phyloP scores from a whole-genome alignment of 2,329 filamentous ascomycete genomes.

The Cordyceps pruinosa region DNA sequence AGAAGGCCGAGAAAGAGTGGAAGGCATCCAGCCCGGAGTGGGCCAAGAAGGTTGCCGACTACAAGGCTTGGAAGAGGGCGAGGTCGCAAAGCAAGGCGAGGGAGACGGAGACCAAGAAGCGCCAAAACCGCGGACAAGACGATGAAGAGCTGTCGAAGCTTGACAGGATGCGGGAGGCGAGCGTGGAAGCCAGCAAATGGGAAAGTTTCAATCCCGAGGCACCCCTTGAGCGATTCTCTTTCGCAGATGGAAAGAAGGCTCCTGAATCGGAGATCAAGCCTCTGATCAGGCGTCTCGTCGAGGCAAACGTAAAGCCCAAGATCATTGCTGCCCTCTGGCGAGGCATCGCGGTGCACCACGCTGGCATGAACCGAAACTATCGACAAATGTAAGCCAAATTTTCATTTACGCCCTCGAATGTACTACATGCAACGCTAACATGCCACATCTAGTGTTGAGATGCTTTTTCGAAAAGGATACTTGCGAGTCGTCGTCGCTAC shows the following conservation, averaged over 20 bases:
- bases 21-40: constrained; percentile 52
- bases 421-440: not conserved
- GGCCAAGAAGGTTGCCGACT: constrained; percentile 52
- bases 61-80: constrained; percentile 49
- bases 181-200: constrained; percentile 48
- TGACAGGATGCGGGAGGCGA: constrained; percentile 51
- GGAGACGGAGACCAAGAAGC: constrained; percentile 24
- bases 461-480: constrained; percentile 66
- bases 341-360: constrained; percentile 71
- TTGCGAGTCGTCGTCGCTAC: constrained; percentile 67
- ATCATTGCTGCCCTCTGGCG: constrained; percentile 56
- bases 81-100: constrained; percentile 29
- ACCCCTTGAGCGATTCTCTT: constrained; percentile 57
- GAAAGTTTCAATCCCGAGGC: constrained; percentile 61
- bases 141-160: constrained; percentile 39
- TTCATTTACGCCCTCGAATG: not conserved
- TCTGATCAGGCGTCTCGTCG: constrained; percentile 44
- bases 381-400: constrained; percentile 49
- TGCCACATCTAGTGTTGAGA: constrained; percentile 48
- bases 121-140: constrained; percentile 37
- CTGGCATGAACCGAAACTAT: constrained; percentile 72
- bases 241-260: constrained; percentile 56
- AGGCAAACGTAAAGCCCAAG: constrained; percentile 41
- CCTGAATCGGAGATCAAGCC: constrained; percentile 51
- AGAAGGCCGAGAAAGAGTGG: constrained; percentile 32